Base-by-base conservation (phyloP, 306 rosid genomes). In the Cucurbita argyrosperma region DNA sequence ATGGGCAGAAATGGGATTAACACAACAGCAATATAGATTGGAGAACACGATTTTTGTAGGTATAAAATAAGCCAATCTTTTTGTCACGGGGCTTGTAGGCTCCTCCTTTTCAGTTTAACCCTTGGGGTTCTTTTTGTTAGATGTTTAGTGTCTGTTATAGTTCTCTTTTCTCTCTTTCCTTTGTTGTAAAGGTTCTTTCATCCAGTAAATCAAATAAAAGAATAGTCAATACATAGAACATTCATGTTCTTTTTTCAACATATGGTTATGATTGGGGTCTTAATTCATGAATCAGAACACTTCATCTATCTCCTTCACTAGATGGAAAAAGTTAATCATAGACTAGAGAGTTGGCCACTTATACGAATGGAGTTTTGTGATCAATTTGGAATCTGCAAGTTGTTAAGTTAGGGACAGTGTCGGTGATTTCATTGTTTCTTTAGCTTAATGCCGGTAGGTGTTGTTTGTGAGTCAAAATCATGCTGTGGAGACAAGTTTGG, bases 341-440 rank as follows among this genome's bases (percentile, higher is more conserved):
- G 60, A 50, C 2, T 51, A 4, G 60, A 50, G 74, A 51, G 54
- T 14, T 70, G 60, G 15, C 5, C 10, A 39, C 15, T 42, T 4
- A 7, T 37, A 19, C 8, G n/a, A 61, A 37, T 5, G 70, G 70
- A 63, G 71, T 64, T 64, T 16, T 64, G 23, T 26, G 74, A 47
- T 47, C 43, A 69, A 9, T 46, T 21, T 23, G 14, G 56, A 50
- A 70, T 15, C 46, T 1, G 57, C 16, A 23, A 30, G 46, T 50
- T 70, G 58, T 70, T 64, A 40, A 30, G 58, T 50, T 70, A 15
- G 60, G 1, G 60, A 51, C 13, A 64, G 37, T 51, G 74, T 70
- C 74, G 74, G 74, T 70, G 74, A 70, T 51, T 52, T 15, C 60
- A 51, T 70, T 70, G 74, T 70, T 70, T 26, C 26, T 47, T 47